Percentiles rank a stretch among this genome's conserved stretches.
phyloP scores from a whole-genome alignment of 2,329 filamentous ascomycete genomes.

The Didymellaceae sp. region DNA sequence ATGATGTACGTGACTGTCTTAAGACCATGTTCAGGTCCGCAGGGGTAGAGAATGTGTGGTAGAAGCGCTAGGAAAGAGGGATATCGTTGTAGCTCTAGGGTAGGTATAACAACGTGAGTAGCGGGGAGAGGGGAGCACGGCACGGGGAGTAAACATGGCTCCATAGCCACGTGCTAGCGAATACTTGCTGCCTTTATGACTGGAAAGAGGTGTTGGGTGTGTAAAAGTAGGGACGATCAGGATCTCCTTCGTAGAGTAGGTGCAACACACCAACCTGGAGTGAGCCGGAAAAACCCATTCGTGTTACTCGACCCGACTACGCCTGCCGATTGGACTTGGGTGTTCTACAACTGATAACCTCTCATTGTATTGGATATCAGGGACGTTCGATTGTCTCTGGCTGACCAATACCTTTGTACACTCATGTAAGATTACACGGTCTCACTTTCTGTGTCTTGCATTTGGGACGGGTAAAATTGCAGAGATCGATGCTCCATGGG shows the following conservation, averaged over 20 bases:
- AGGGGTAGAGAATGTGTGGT: conserved; percentile 16
- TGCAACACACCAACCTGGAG: too few species aligned
- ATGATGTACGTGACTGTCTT: conserved; percentile 17
- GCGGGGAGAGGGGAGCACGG: neutral
- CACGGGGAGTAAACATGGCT: conserved; percentile 4
- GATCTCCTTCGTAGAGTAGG: neutral
- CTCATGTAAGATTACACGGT: too few species aligned
- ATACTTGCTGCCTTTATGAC: neutral
- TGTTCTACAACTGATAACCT: too few species aligned
- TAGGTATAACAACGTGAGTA: conserved; percentile 1
- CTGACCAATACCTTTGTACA: too few species aligned
- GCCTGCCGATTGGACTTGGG: too few species aligned
- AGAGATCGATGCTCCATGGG: too few species aligned
- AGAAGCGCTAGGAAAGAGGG: conserved; percentile 14
- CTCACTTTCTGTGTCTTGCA: too few species aligned
- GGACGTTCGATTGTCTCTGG: too few species aligned
- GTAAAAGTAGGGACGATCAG: neutral
- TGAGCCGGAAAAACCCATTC: too few species aligned
- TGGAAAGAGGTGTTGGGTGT: neutral
- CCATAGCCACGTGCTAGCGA: conserved; percentile 13
- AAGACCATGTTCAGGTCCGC: conserved; percentile 24
- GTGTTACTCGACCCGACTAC: too few species aligned
- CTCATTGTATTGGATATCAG: too few species aligned
- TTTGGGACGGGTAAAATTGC: too few species aligned
- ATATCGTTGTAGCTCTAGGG: conserved; percentile 13